These are phyloP conservation scores for Adansonia madagascariensis DNA, from an alignment of 441 rosid species.

Conservation along the genomic window DNA sequence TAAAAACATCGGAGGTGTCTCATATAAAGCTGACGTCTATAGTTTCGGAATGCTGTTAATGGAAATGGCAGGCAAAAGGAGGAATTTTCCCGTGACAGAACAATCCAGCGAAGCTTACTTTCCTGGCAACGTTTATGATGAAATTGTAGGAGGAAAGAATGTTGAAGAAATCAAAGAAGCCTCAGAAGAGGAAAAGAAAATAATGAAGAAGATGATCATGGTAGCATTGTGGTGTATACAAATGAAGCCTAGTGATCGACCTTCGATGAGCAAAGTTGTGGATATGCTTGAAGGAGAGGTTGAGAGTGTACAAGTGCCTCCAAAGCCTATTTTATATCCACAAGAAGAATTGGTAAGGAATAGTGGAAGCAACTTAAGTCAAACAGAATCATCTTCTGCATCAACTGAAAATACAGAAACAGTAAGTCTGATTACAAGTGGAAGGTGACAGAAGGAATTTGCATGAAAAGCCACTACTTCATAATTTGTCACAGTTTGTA, in stretches of 20 bases:
- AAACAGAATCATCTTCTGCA: neutral
- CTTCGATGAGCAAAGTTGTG: slow-evolving; percentile 31
- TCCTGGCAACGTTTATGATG: slow-evolving; percentile 29
- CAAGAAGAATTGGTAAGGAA: neutral
- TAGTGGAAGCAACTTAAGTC: too few relatives aligned
- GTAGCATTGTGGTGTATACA: slow-evolving; percentile 37
- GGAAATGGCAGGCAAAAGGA: slow-evolving; percentile 28
- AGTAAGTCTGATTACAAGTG: neutral
- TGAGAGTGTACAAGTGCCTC: slow-evolving; percentile 27
- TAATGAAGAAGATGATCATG: slow-evolving; percentile 27
- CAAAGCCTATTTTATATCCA: slow-evolving; percentile 20
- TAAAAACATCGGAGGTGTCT: slow-evolving; percentile 2
- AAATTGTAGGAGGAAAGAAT: slow-evolving; percentile 11
- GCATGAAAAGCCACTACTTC: neutral
- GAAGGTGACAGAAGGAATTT: neutral
- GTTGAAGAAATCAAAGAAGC: neutral
- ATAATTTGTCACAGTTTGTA: neutral
- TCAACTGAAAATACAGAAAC: neutral
- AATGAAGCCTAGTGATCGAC: slow-evolving; percentile 29
- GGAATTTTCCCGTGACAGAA: neutral
- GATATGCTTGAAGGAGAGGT: slow-evolving; percentile 31
- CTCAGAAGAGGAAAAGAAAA: slow-evolving; percentile 11
- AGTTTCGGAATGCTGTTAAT: slow-evolving; percentile 25
- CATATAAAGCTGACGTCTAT: slow-evolving; percentile 17
- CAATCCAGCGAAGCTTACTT: slow-evolving; percentile 26